These are phyloP conservation scores for Talaromyces ruber DNA, from an alignment of 495 filamentous ascomycete species.

Conservation along the genomic window DNA sequence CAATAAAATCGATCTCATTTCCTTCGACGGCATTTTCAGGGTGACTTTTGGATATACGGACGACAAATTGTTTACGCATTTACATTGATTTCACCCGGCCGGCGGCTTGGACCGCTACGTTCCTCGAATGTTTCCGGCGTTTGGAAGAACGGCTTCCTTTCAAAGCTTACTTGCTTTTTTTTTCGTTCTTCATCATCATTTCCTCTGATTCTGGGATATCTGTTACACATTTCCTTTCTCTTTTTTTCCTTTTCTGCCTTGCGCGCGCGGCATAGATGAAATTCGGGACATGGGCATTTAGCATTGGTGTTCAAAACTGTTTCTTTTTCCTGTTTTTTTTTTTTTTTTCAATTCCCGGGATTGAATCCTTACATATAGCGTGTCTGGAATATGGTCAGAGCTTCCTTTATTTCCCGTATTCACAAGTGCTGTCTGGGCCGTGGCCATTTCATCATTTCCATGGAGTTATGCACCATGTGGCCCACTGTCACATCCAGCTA, in stretches of 20 bases:
- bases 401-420: background rate
- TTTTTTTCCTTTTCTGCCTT: background rate
- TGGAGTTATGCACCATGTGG: no score
- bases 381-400: background rate
- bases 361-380: background rate
- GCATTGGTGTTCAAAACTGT: background rate
- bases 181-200: background rate
- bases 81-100: background rate
- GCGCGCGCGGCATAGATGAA: background rate
- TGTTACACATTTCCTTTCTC: background rate
- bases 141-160: background rate
- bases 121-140: background rate
- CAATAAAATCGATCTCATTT: background rate
- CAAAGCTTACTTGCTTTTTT: background rate
- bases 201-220: background rate
- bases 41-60: background rate
- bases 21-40: background rate
- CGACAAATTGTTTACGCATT: background rate
- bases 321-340: background rate
- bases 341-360: background rate
- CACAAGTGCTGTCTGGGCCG: background rate
- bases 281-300: background rate
- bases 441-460: no score
- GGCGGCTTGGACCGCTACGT: background rate
- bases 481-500: background rate